Base-by-base conservation (phyloP, 2,329 filamentous ascomycete species). In the Fusarium neocosmosporiellum region DNA sequence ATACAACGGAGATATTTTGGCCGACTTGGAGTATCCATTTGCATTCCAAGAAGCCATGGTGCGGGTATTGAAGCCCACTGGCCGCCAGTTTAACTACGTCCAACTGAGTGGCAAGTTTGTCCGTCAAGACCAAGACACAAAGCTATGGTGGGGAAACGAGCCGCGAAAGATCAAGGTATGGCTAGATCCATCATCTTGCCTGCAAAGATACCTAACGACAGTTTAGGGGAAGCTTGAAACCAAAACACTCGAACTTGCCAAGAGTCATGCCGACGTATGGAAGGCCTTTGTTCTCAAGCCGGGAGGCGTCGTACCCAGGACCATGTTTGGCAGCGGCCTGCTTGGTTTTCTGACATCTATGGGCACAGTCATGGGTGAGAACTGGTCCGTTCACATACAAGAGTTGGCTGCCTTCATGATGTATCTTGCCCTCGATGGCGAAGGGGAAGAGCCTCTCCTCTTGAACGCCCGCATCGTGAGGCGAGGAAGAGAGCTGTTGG, bases 41-140 rank as follows among this genome's bases (percentile, higher is more conserved):
- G 68, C 70, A 0, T 77, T 77, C 13, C 55, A 75, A 18, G 29
- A 39, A 7, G 57, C 63, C 0, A 74, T 76, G 20, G 64, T 43
- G 0, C 36, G 18, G 2, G 62, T 75, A 7, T 31, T 77, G 0
- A 65, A 61, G 0, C 59, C 58, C 0, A 46, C 14, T 2, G 33
- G 63, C 9, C 14, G 66, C 0, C 72, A 13, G 2, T 82, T 83
- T 29, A 73, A 75, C 41, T 81, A 76, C 36, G 71, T 83, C 4
- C 80, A 80, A 39, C 66, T 83, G 7, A 81, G 81, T 41, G 81
- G 81, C 2, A 79, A 76, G 16, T 81, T 80, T 33, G 80, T 81
- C 1, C 68, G 75, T 13, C 79, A 78, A 20, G 72, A 83, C 20
- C 81, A 83, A 61, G 75, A 80, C 7, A 62, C 72, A 22, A 78